Percentiles rank a stretch among this genome's conserved stretches.
Conservation (phyloP, 768 basidiomycete genomes). For the Steccherinum ochraceum region DNA sequence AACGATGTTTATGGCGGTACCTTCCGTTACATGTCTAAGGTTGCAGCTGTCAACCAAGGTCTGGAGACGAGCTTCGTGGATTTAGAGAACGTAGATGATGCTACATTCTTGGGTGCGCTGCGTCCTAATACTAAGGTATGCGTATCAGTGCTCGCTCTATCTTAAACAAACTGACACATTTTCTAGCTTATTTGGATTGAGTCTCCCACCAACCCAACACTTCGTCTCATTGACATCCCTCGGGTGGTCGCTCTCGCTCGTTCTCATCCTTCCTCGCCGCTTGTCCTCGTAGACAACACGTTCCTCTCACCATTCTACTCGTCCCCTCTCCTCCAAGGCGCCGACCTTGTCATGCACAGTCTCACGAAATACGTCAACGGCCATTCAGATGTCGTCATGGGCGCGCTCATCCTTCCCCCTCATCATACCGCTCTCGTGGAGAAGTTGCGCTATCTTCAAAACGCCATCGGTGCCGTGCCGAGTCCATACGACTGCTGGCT, state of each 20-base stretch:
- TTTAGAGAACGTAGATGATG: slow-evolving; percentile 63
- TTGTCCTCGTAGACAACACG: slow-evolving; percentile 91
- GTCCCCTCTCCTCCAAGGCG: slow-evolving; percentile 78
- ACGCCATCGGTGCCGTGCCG: slow-evolving; percentile 80
- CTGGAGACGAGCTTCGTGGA: slow-evolving; percentile 76
- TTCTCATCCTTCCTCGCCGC: slow-evolving; percentile 55
- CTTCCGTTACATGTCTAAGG: slow-evolving; percentile 71
- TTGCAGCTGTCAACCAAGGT: slow-evolving; percentile 58
- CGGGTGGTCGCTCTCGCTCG: slow-evolving; percentile 62
- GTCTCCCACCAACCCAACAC: slow-evolving; percentile 90
- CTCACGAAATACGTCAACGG: slow-evolving; percentile 92
- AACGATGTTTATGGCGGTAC: slow-evolving; percentile 96
- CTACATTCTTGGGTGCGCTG: slow-evolving; percentile 58
- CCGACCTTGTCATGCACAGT: slow-evolving; percentile 80
- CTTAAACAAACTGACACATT: background rate
- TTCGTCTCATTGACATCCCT: slow-evolving; percentile 77
- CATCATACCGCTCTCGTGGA: slow-evolving; percentile 41
- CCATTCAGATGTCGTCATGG: slow-evolving; percentile 91
- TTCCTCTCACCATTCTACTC: slow-evolving; percentile 91
- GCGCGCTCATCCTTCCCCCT: slow-evolving; percentile 66
- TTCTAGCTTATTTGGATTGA: slow-evolving; percentile 89
- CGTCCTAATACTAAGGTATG: slow-evolving; percentile 75
- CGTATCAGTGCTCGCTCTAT: background rate
- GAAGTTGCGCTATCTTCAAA: slow-evolving; percentile 81
- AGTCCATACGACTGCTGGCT: slow-evolving; percentile 88